Evolutionary conservation across 129 eudicot species (phyloP), one percentile per base, ranked within the genome.

Genomic region (Pulicaria dysenterica): DNA sequence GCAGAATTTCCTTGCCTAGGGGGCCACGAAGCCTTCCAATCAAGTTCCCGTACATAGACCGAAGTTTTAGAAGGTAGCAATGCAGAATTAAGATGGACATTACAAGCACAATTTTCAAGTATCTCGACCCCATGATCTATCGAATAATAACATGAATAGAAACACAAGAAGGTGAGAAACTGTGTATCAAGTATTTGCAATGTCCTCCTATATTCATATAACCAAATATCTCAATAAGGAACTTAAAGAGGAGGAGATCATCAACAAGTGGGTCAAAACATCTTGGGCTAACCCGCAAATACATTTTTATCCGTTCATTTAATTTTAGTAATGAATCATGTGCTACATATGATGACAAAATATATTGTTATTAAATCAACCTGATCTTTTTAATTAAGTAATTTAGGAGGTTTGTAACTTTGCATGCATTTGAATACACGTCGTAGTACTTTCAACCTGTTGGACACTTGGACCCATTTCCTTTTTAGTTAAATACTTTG

Each of bases 21-120:
- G 53, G 95, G 96, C 90, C 92, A 90, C 13, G 85, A 70, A 65
- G 74, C 79, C 56, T 41, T 86, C 98, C 98, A 93, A 83, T 93
- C 96, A 76, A 93, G 98, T 85, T 93, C 96, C 5, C 95, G 92
- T 64, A 93, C 92, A 80, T 72, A 71, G 56, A 87, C 82, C n/a
- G 86, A 72, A 55, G 82, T 73, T 73, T 75, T 77, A 39, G 48
- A 69, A 43, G 84, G 78, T 62, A 87, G 58, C 39, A 79, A 54
- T 59, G 76, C 73, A 41, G 85, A 71, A 79, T 88, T 91, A 39
- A 91, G 79, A 76, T 58, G 53, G 43, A 91, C 71, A 88, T 85
- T 91, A 19, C 62, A 56, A 41, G 86, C 80, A 79, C 97, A 91
- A 65, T 91, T 91, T 64, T 72, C 79, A 43, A 91, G 97, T 43